Evolutionary conservation across 352 stramenopile species (phyloP).

Genomic region (Phytophthora rubi): DNA sequence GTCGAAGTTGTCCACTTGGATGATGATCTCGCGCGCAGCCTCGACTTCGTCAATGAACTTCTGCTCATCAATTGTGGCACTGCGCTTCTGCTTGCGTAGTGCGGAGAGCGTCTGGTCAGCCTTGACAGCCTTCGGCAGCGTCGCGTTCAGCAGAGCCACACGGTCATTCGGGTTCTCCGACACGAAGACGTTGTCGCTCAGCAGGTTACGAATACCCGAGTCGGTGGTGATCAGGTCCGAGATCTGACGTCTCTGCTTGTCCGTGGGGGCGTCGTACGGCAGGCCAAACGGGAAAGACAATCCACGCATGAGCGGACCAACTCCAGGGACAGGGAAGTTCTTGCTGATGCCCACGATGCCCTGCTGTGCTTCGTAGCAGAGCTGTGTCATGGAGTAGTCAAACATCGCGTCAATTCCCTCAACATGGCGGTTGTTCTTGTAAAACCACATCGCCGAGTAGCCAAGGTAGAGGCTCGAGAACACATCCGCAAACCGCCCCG

Average conservation of each 20-base stretch:
- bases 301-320: conserved; percentile 94
- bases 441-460: conserved; percentile 98
- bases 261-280: conserved; percentile 91
- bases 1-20: conserved; percentile 96
- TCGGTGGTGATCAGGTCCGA: conserved; percentile 77
- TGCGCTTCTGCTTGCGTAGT: conserved; percentile 95
- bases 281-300: conserved; percentile 96
- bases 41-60: conserved; percentile 96
- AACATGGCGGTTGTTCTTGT: conserved; percentile 94
- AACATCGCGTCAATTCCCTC: conserved; percentile 96
- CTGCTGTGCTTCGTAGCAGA: conserved; percentile 96
- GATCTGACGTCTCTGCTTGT: conserved; percentile 85
- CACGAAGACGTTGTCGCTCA: conserved; percentile 81
- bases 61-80: conserved; percentile 93
- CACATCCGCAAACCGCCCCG: conserved; percentile 96
- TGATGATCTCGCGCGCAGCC: conserved; percentile 95
- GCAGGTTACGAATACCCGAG: conserved; percentile 68
- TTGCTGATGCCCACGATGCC: conserved; percentile 95
- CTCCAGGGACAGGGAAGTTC: conserved; percentile 95
- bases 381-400: conserved; percentile 96
- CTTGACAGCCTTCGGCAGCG: conserved; percentile 88
- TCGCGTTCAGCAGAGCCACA: conserved; percentile 77
- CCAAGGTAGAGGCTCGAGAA: conserved; percentile 97
- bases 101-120: conserved; percentile 92
- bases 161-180: conserved; percentile 72